Evolutionary conservation across 2,329 filamentous ascomycete species (phyloP).

Genomic region (Monilinia aucupariae): DNA sequence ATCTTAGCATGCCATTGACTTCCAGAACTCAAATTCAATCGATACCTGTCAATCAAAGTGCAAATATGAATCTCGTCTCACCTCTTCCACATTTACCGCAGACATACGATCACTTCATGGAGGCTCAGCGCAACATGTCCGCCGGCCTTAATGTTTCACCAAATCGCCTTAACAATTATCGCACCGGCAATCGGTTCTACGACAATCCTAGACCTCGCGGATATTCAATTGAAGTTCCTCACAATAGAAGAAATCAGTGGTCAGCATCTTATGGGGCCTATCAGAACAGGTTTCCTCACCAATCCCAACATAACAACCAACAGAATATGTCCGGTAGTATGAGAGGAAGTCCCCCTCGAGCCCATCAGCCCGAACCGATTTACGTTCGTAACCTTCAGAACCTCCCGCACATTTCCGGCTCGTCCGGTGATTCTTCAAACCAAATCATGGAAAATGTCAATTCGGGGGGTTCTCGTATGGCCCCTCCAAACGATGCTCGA

Average conservation of each 20-base stretch:
- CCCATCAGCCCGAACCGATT: conserved; percentile 5
- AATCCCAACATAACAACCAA: background rate
- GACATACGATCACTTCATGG: conserved; percentile 2
- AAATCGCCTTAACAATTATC: background rate
- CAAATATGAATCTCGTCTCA: background rate
- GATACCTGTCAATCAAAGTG: background rate
- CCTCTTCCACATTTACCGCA: background rate
- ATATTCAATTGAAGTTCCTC: background rate
- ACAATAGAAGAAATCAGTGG: background rate
- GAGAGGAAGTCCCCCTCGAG: conserved; percentile 2
- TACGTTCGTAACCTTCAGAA: conserved; percentile 16
- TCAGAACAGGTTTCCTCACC: background rate
- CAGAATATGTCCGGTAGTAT: background rate
- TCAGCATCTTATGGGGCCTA: background rate
- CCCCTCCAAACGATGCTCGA: conserved; percentile 14
- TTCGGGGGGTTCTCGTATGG: background rate
- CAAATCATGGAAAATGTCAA: background rate
- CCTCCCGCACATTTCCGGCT: background rate
- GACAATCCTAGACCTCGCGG: background rate
- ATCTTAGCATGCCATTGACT: background rate
- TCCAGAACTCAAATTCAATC: background rate
- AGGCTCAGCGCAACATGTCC: background rate
- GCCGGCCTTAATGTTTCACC: background rate
- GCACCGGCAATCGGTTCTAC: background rate
- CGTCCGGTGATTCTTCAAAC: background rate